Base-by-base conservation (phyloP, 306 rosid species). In the Senna tora region DNA sequence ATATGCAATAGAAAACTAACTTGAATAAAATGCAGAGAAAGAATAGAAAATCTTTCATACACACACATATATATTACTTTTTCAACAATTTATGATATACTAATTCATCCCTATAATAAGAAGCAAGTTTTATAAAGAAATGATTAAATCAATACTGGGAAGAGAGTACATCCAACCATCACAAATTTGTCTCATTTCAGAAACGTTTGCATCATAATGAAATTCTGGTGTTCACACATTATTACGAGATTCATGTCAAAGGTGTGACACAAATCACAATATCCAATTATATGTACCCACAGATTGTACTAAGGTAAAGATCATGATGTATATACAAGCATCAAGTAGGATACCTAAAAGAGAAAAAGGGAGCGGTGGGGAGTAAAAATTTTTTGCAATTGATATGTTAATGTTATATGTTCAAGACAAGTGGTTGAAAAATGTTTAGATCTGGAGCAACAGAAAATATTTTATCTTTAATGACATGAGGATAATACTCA, bases 401-500 rank as follows among this genome's bases (percentile, higher is more conserved):
- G 56, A 63, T 43, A 42, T 42, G 39, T 21, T 41, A 63, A 42
- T 42, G 39, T 21, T 41, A 63, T 28, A 53, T 32, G 14, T 45
- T 54, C 46, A 38, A 45, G 42, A 28, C 34, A 67, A 58, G 46
- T 13, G 46, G 19, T 12, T 21, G 36, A 43, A 43, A 72, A 33
- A 55, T 47, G 19, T 12, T 43, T 58, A 58, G 58, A 57, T 76
- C 56, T 39, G 72, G 20, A 76, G 65, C 36, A 47, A 38, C 38
- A 50, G 45, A 62, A 41, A 54, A 19, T 75, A 36, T 53, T 55
- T 67, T 57, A 54, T 43, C 36, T 57, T 73, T 19, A 72, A 52
- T 51, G 30, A 77, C 38, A 52, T 28, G 22, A 74, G 56, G 72
- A 81, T 30, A 69, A 61, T 71, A 87, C 97, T 82, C 75, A 91